These are phyloP conservation scores for Leucocoprinus sp. DNA, from an alignment of 768 basidiomycete species.

Conservation along the genomic window DNA sequence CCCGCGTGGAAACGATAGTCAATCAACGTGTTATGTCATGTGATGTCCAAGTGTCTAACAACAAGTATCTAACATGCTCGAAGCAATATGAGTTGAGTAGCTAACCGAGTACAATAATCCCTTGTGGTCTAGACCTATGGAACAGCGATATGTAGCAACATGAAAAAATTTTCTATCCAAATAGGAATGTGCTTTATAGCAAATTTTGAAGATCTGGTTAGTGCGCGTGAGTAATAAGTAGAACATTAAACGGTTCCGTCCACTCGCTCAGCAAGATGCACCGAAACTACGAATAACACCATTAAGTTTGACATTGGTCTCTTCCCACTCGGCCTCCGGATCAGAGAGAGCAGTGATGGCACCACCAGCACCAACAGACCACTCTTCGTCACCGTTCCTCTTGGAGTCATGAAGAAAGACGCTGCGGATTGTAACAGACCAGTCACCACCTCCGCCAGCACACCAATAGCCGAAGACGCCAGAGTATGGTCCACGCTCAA, in stretches of 20 bases:
- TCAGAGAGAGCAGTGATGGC: conserved; percentile 93
- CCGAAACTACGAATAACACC: conserved; percentile 66
- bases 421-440: conserved; percentile 91
- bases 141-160: no score
- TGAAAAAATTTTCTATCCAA: no score
- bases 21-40: conserved; percentile 10
- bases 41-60: background rate
- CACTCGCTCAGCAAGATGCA: conserved; percentile 14
- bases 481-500: conserved; percentile 76
- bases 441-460: conserved; percentile 82
- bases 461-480: conserved; percentile 93
- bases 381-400: conserved; percentile 36
- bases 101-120: no score
- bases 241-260: background rate
- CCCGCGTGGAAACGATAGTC: conserved; percentile 5
- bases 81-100: no score
- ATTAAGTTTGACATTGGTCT: conserved; percentile 82
- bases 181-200: background rate
- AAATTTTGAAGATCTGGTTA: no score
- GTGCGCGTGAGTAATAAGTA: no score
- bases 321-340: conserved; percentile 85
- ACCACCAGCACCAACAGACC: conserved; percentile 85
- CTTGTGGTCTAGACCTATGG: no score
- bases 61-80: no score
- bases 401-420: conserved; percentile 63